Evolutionary conservation across 805 yeast species (phyloP), one percentile per base, ranked within the genome.

Genomic region (Lipomyces mesembrius): DNA sequence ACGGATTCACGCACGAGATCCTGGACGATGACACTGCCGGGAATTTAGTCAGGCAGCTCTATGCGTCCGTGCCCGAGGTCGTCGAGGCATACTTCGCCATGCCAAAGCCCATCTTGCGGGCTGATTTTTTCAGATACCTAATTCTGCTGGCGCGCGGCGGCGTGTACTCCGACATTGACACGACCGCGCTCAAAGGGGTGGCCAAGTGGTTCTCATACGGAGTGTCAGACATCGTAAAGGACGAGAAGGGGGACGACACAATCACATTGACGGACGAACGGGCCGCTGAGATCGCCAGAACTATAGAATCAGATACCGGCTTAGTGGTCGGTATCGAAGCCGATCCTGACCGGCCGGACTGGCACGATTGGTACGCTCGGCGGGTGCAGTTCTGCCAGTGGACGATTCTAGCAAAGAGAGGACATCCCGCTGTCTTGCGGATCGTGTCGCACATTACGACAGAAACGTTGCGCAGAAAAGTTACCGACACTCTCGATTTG

Each of bases 351-450:
- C 82, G 98, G 72, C 88, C 88, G 0, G 98, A 94, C 77, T 95
- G 99, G 99, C 80, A 84, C 35, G 89, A 88, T 7, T 92, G 96
- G 93, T 94, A 92, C 75, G 96, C 98, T 0, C 83, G 98, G 61
- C 83, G 98, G 69, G 86, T 94, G 56, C 99, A 94, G 79, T 90
- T 94, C 74, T 93, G 98, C 76, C 98, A 94, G 79, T 94, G 99
- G 99, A 92, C 97, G 0, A 88, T 94, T 59, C 94, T 90, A 78
- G 85, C 92, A 22, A 94, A 92, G 74, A 85, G 84, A 25, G 98
- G 98, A 0, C 98, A 95, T 75, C 99, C 99, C 0, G 83, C 91
- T 76, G 80, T 94, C 61, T 83, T 95, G 20, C 95, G 91, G 73
- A 78, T 94, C 71, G 88, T 95, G 65, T 84, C 93, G 2, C 84